These are phyloP conservation scores for Alternaria tenuissima DNA, from an alignment of 2,329 filamentous ascomycete genomes.

Conservation along the genomic window DNA sequence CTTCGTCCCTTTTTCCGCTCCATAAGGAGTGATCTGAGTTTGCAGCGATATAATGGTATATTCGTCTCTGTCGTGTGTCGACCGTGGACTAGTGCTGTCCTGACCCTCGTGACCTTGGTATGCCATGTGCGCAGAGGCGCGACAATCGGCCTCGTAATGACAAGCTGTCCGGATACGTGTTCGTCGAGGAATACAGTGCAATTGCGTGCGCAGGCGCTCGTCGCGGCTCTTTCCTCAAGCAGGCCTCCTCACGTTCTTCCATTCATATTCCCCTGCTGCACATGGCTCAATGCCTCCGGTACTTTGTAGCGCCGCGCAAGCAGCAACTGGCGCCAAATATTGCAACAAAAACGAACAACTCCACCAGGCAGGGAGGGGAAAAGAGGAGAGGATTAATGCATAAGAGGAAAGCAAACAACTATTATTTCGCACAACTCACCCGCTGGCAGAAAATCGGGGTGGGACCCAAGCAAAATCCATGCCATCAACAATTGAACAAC, in stretches of 20 bases:
- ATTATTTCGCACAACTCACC: conserved; percentile 37
- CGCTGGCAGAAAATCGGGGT: conserved; percentile 27
- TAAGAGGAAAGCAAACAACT: conserved; percentile 18
- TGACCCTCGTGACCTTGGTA: conserved; percentile 17
- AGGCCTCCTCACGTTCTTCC: neutral
- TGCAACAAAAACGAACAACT: conserved; percentile 2
- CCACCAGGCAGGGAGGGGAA: neutral
- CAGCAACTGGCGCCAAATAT: neutral
- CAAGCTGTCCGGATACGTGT: neutral
- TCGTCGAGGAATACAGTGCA: neutral
- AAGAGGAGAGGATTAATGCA: conserved; percentile 15
- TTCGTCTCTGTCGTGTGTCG: conserved; percentile 9
- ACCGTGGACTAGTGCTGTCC: neutral
- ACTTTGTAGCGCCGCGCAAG: neutral
- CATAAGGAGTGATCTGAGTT: conserved; percentile 7
- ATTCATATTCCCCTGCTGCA: conserved; percentile 1
- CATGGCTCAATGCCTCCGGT: neutral
- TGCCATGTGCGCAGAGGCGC: conserved; percentile 4
- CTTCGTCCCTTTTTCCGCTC: conserved; percentile 12
- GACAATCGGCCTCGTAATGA: neutral
- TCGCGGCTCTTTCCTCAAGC: neutral
- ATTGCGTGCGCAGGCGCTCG: conserved; percentile 5
- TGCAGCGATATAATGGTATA: conserved; percentile 12
- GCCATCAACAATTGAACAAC: conserved; percentile 47
- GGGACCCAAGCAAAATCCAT: conserved; percentile 35